Evolutionary conservation across 129 eudicot species (phyloP).

Genomic region (Centella asiatica): DNA sequence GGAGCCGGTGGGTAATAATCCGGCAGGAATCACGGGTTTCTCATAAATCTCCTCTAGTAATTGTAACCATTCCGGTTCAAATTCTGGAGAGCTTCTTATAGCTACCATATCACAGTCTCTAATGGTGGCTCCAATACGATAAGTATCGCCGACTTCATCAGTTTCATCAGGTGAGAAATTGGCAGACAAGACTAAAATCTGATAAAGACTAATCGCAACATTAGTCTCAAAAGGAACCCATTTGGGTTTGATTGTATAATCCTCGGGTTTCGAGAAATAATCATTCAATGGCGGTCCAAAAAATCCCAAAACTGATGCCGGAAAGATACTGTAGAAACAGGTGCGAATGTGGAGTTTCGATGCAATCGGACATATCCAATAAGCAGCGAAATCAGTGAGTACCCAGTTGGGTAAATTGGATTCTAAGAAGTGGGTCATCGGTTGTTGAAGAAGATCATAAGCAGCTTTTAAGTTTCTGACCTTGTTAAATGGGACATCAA

Average conservation of each 20-base stretch:
- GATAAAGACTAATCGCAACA: background rate
- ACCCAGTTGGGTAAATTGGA: conserved; percentile 18
- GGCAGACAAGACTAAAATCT: background rate
- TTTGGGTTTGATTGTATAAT: conserved; percentile 1
- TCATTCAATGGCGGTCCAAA: background rate
- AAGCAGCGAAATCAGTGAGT: conserved; percentile 3
- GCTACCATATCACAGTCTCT: background rate
- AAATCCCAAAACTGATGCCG: background rate
- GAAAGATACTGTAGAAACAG: background rate
- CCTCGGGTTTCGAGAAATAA: conserved; percentile 3
- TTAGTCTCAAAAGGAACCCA: conserved; percentile 13
- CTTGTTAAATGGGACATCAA: conserved; percentile 15
- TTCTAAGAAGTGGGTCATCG: conserved; percentile 16
- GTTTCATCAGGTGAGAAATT: background rate
- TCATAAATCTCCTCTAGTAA: conserved; percentile 8
- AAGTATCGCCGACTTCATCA: background rate
- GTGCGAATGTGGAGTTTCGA: background rate
- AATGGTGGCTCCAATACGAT: background rate
- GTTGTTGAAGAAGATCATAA: conserved; percentile 15
- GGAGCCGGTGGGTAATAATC: conserved; percentile 3
- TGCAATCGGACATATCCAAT: conserved; percentile 12
- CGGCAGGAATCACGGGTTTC: conserved; percentile 10
- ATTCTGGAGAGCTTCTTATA: conserved; percentile 4
- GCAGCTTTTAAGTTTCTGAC: conserved; percentile 30
- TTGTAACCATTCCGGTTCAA: conserved; percentile 12